Evolutionary conservation across 441 rosid genomes (phyloP).

Genomic region (Syzygium malaccense): DNA sequence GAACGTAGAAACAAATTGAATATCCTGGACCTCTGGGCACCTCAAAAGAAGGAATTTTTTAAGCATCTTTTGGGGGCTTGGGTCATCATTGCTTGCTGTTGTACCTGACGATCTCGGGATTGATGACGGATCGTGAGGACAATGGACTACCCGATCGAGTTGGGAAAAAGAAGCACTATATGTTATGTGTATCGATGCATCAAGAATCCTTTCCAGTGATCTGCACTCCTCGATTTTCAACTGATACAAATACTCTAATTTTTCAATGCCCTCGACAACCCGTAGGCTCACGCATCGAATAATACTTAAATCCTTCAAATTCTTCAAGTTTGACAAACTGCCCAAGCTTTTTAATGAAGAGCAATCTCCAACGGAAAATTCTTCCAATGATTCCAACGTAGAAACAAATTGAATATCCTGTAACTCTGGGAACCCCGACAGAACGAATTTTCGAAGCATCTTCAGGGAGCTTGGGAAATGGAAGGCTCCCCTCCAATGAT

Average conservation of each 20-base stretch:
- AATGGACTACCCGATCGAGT: too few species aligned
- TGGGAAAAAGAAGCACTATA: too few species aligned
- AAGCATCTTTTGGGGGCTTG: too few species aligned
- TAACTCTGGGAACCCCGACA: neutral
- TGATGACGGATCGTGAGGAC: too few species aligned
- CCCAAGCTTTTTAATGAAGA: neutral
- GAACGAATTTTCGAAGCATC: rapidly evolving
- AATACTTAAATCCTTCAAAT: neutral
- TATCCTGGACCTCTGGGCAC: too few species aligned
- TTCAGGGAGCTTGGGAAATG: neutral
- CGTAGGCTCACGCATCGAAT: rapidly evolving
- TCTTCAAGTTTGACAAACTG: neutral
- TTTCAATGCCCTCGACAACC: neutral
- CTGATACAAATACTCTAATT: neutral
- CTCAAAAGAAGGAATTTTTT: too few species aligned
- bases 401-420: neutral
- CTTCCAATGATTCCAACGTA: neutral
- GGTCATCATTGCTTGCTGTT: too few species aligned
- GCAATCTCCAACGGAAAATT: rapidly evolving
- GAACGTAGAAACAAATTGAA: too few species aligned
- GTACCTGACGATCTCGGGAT: too few species aligned
- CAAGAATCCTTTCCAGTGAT: neutral
- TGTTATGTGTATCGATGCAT: neutral
- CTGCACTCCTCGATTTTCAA: rapidly evolving
- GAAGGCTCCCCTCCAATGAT: neutral